Conservation (phyloP, 768 basidiomycete genomes). For the Gyrodon lividus region DNA sequence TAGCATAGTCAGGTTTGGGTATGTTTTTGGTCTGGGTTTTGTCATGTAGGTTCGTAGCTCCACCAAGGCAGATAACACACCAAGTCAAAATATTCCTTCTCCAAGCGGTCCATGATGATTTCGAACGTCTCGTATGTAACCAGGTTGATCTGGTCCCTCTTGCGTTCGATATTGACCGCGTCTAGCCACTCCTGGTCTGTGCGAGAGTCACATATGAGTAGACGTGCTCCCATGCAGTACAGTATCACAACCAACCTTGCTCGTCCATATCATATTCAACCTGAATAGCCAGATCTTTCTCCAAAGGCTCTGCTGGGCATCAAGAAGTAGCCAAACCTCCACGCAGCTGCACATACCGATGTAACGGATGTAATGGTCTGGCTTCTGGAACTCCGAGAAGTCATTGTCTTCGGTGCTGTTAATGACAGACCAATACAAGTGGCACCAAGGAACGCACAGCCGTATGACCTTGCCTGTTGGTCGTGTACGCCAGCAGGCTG, state of each 20-base stretch:
- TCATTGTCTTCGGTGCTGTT: constrained; percentile 51
- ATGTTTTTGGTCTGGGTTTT: constrained; percentile 80
- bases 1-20: constrained; percentile 80
- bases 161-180: constrained; percentile 75
- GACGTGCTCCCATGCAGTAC: not conserved
- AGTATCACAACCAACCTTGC: constrained; percentile 59
- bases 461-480: constrained; percentile 62
- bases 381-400: constrained; percentile 67
- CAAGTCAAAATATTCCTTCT: constrained; percentile 99
- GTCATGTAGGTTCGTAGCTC: not conserved
- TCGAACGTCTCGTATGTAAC: constrained; percentile 89
- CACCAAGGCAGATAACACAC: constrained; percentile 44
- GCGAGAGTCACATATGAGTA: constrained; percentile 2
- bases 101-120: constrained; percentile 94
- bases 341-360: constrained; percentile 56
- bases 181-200: constrained; percentile 96
- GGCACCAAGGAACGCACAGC: constrained; percentile 52
- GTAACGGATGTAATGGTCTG: constrained; percentile 88
- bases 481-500: constrained; percentile 66
- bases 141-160: constrained; percentile 65
- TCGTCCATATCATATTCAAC: constrained; percentile 99
- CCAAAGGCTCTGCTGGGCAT: constrained; percentile 70
- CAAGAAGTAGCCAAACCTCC: constrained; percentile 2
- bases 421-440: constrained; percentile 2
- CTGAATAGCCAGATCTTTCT: constrained; percentile 86